A percentile compares a stretch with the other conserved stretches of the same genome.
These are phyloP conservation scores for Apium graveolens DNA, from an alignment of 129 eudicot genomes.

Conservation along the genomic window DNA sequence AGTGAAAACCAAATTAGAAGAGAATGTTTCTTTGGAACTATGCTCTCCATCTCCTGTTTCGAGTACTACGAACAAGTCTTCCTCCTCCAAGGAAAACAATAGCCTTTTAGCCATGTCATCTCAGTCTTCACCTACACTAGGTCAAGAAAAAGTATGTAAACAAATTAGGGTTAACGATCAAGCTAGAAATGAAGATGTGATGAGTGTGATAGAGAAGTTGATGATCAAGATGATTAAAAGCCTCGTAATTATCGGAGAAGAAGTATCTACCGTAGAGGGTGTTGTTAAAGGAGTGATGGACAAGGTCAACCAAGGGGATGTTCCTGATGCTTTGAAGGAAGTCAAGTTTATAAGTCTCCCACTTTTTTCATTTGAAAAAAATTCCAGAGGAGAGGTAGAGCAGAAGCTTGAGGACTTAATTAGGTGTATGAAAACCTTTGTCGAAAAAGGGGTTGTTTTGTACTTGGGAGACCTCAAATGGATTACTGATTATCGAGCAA, in stretches of 20 bases:
- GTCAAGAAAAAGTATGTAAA: not conserved
- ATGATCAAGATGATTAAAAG: constrained; percentile 30
- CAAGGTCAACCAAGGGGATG: constrained; percentile 46
- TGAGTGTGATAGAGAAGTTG: constrained; percentile 40
- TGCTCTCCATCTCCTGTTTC: constrained; percentile 29
- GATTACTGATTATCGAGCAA: constrained; percentile 53
- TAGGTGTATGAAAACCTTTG: constrained; percentile 41
- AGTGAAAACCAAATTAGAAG: constrained; percentile 75
- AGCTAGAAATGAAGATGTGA: constrained; percentile 44
- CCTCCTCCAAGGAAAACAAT: constrained; percentile 22
- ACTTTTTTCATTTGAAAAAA: constrained; percentile 40
- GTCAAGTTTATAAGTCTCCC: constrained; percentile 57
- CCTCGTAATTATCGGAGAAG: constrained; percentile 64
- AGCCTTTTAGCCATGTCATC: constrained; percentile 5
- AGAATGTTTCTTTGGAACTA: constrained; percentile 40
- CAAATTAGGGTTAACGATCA: constrained; percentile 10
- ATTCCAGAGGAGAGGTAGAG: constrained; percentile 52
- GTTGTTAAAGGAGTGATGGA: constrained; percentile 51
- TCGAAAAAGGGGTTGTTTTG: constrained; percentile 51
- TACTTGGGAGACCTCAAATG: constrained; percentile 80
- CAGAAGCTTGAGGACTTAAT: constrained; percentile 45
- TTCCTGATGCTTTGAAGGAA: constrained; percentile 44
- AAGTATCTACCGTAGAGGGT: constrained; percentile 45
- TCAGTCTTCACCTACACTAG: not conserved
- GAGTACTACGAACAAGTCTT: constrained; percentile 14